Base-by-base conservation (phyloP, 345 rosid genomes). In the Clarkia xantiana region DNA sequence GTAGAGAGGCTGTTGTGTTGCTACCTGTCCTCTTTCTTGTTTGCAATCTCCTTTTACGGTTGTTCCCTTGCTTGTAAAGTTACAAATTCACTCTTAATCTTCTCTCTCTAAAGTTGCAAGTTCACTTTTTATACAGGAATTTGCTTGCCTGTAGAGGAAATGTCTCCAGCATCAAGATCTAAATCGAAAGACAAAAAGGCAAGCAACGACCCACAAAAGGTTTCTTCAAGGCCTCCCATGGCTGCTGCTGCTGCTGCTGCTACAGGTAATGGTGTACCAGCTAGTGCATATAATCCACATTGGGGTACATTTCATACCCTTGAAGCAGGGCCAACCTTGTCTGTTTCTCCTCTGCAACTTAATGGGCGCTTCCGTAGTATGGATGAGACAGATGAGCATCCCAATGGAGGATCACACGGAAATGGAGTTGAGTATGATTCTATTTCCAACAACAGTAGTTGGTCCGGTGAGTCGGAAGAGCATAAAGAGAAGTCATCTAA, bases 381-480 rank as follows among this genome's bases (percentile, higher is more conserved):
- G 59, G 94, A 87, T 58, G 96, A 81, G 58, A 67, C 71, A 14
- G 88, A 84, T 49, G 88, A 77, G 54, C 74, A 79, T 50, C 53
- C 5, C 36, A 29, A 43, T 20, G 57, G 74, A 42, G 70, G 73
- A 14, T 50, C 72, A 2, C 50, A 20, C 36, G 83, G 76, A 15
- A 63, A 49, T 62, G 87, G 81, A 63, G 51, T 67, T 16, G 94
- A 84, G 57, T 81, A 70, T 67, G 96, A 87, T 74, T 73, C 84
- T 18, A 60, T 84, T 49, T 87, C 96, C 8, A 87, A 87, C 43
- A 87, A 79, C 19, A 91, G 74, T 67, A 87, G 96, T 75, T 84
- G 91, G 71, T 87, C 96, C 10, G 88, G 96, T 23, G 96, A 87
- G 58, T 87, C 96, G 0, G 96, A 87, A 77, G 94, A 87, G 51